These are phyloP conservation scores for Mycena albidolilacea DNA, from an alignment of 768 basidiomycete genomes.

Conservation along the genomic window DNA sequence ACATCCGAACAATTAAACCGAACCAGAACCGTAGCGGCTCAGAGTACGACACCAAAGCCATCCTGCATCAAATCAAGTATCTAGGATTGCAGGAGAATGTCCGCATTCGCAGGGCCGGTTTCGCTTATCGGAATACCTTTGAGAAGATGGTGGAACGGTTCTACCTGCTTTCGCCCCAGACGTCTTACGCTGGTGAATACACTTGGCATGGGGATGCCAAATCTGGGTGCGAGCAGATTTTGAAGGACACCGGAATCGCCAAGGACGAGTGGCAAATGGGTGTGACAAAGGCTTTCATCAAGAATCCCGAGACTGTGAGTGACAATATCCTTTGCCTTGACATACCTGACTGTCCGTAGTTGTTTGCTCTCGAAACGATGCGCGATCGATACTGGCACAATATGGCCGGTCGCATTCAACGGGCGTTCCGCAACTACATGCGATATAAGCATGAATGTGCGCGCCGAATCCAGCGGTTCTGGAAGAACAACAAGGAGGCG, in stretches of 20 bases:
- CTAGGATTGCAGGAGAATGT: slow-evolving; percentile 99
- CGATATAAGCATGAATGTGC: slow-evolving; percentile 97
- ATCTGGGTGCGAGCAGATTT: slow-evolving; percentile 92
- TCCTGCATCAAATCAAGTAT: slow-evolving; percentile 99
- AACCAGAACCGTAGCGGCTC: slow-evolving; percentile 94
- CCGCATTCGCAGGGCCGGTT: slow-evolving; percentile 95
- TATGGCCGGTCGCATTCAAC: slow-evolving; percentile 97
- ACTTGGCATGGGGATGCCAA: slow-evolving; percentile 94
- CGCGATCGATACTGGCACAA: slow-evolving; percentile 99
- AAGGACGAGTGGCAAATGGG: slow-evolving; percentile 99
- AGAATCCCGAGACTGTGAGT: slow-evolving; percentile 96
- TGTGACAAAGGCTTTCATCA: slow-evolving; percentile 98
- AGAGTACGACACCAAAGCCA: slow-evolving; percentile 95
- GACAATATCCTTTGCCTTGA: background rate
- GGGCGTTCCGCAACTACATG: slow-evolving; percentile 96
- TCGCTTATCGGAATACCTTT: slow-evolving; percentile 98
- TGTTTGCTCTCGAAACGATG: slow-evolving; percentile 99
- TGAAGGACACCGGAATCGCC: slow-evolving; percentile 95
- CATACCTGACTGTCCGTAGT: slow-evolving; percentile 58
- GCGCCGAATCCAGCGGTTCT: slow-evolving; percentile 95
- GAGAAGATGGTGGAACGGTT: slow-evolving; percentile 99
- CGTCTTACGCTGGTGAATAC: slow-evolving; percentile 99
- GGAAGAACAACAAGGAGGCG: slow-evolving; percentile 97
- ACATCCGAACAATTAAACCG: slow-evolving; percentile 99
- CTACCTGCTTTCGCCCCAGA: slow-evolving; percentile 94